Evolutionary conservation across 2,329 filamentous ascomycete species (phyloP).

Genomic region (Arthrobotrys megalospora): DNA sequence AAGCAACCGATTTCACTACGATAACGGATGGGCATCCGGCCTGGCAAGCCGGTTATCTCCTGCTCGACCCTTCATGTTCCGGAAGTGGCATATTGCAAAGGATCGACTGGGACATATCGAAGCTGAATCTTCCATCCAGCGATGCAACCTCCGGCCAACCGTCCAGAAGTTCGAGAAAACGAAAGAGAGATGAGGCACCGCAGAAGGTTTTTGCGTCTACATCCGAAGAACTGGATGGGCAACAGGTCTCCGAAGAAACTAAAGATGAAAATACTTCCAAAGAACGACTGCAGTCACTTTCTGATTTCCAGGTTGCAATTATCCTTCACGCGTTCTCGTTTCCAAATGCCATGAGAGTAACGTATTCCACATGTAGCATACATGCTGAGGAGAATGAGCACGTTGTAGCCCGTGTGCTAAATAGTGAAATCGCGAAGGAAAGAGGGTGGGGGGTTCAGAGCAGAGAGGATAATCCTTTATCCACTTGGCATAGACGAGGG

Average conservation of each 20-base stretch:
- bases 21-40: slow-evolving; percentile 72
- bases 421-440: slow-evolving; percentile 76
- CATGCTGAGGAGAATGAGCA: slow-evolving; percentile 89
- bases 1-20: slow-evolving; percentile 85
- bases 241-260: slow-evolving; percentile 62
- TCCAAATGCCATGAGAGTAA: slow-evolving; percentile 80
- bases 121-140: slow-evolving; percentile 31
- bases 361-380: slow-evolving; percentile 94
- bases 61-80: slow-evolving; percentile 95
- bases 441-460: slow-evolving; percentile 83
- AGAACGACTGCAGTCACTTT: slow-evolving; percentile 79
- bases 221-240: slow-evolving; percentile 67
- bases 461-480: slow-evolving; percentile 82
- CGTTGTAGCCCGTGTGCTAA: slow-evolving; percentile 81
- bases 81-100: slow-evolving; percentile 94
- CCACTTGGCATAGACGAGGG: slow-evolving; percentile 80
- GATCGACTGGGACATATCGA: slow-evolving; percentile 61
- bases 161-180: slow-evolving; percentile 10
- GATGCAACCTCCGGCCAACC: slow-evolving; percentile 33
- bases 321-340: slow-evolving; percentile 89
- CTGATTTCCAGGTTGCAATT: slow-evolving; percentile 85
- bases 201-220: slow-evolving; percentile 42
- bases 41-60: slow-evolving; percentile 80
- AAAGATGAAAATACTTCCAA: slow-evolving; percentile 72
- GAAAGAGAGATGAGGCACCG: slow-evolving; percentile 60